Evolutionary conservation across 2,329 filamentous ascomycete genomes (phyloP).

Genomic region (Cladosporium sp.): DNA sequence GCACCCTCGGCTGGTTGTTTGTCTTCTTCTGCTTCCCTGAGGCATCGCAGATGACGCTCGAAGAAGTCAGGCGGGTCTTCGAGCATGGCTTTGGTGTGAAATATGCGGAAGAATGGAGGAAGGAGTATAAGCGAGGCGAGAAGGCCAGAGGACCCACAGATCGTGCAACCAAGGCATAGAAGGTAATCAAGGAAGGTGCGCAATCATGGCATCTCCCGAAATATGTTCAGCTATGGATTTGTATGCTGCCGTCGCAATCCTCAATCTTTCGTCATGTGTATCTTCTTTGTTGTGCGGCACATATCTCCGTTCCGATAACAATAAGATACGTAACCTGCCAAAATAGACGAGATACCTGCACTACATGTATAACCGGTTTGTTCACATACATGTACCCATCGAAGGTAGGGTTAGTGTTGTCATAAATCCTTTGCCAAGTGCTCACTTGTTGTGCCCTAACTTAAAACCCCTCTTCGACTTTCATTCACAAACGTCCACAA

Average conservation of each 20-base stretch:
- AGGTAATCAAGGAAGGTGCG: neutral
- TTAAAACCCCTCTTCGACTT: neutral
- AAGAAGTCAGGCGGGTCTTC: slow-evolving; percentile 6
- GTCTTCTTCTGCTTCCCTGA: slow-evolving; percentile 39
- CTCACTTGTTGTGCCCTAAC: neutral
- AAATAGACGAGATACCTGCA: no score
- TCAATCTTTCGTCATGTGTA: no score
- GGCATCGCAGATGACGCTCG: slow-evolving; percentile 39
- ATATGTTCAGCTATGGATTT: no score
- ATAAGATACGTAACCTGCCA: no score
- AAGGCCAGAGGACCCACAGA: neutral
- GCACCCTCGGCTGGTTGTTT: slow-evolving; percentile 58
- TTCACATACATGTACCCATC: neutral
- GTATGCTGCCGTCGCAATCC: no score
- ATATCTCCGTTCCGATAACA: no score
- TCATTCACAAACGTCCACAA: no score
- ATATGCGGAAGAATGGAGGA: slow-evolving; percentile 5
- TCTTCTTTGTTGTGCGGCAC: no score
- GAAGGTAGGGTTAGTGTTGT: neutral
- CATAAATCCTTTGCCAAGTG: neutral
- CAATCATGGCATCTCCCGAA: no score
- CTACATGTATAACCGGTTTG: neutral
- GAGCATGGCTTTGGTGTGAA: slow-evolving; percentile 5
- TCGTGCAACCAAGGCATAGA: neutral
- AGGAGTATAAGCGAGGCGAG: slow-evolving; percentile 9